A percentile compares a stretch with the other conserved stretches of the same genome.
phyloP scores from a whole-genome alignment of 371 early-diverging fungal genomes.

The Smittium mucronatum region DNA sequence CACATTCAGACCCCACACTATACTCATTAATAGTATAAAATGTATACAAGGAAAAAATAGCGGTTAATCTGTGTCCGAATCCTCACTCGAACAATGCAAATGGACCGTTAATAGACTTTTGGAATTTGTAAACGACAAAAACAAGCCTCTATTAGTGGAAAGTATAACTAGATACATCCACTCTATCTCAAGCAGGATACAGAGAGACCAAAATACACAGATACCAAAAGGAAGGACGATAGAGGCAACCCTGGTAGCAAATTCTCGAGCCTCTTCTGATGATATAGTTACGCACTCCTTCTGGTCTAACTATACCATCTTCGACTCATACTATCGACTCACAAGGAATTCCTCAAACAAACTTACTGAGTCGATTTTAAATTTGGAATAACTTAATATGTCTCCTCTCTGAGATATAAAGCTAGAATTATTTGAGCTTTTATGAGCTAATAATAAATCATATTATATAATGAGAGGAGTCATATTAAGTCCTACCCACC shows the following conservation, averaged over 20 bases:
- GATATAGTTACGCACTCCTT: not conserved
- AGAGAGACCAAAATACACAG: not conserved
- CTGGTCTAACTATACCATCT: not conserved
- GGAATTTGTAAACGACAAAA: not conserved
- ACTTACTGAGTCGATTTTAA: not conserved
- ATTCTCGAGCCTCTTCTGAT: not conserved
- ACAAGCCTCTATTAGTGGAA: not conserved
- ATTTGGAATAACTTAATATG: not conserved
- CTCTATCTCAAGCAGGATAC: not conserved
- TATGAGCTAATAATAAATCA: not conserved
- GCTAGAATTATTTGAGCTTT: not conserved
- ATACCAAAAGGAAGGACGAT: not conserved
- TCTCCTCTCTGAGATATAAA: not conserved
- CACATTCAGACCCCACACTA: not conserved
- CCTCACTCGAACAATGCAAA: not conserved
- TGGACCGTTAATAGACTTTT: not conserved
- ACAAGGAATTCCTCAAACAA: not conserved
- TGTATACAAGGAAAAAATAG: not conserved
- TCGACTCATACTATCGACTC: not conserved
- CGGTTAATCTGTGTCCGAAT: not conserved
- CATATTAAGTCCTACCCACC: not conserved
- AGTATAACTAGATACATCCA: not conserved
- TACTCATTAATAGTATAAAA: not conserved
- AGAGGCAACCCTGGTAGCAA: not conserved
- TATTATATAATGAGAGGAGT: not conserved